Evolutionary conservation across 495 filamentous ascomycete species (phyloP).

Genomic region (Aspergillus carlsbadensis): DNA sequence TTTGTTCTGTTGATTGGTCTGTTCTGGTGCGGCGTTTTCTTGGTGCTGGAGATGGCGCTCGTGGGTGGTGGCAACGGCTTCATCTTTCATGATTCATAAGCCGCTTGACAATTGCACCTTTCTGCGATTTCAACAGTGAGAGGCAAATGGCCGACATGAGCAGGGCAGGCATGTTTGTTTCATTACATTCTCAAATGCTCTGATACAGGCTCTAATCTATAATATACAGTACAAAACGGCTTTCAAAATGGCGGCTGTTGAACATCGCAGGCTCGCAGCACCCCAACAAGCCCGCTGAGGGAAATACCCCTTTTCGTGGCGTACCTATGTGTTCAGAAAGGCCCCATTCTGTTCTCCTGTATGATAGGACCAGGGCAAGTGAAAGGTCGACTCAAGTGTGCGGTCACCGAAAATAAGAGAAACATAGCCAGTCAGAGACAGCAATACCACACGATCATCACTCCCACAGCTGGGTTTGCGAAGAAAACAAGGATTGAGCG

Average conservation of each 20-base stretch:
- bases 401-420: conserved; percentile 18
- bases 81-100: no score
- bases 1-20: no score
- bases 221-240: not conserved
- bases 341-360: not conserved
- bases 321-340: not conserved
- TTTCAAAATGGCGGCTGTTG: not conserved
- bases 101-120: no score
- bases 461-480: conserved; percentile 8
- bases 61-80: no score
- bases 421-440: conserved; percentile 22
- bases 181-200: no score
- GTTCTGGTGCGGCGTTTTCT: no score
- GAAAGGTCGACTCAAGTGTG: conserved; percentile 8
- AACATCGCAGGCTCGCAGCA: not conserved
- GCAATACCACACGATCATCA: conserved; percentile 10
- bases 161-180: no score
- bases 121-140: no score
- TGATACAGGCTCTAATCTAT: no score
- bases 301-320: not conserved
- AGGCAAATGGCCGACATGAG: no score
- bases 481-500: conserved; percentile 6
- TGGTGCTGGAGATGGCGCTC: no score
- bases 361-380: conserved; percentile 10
- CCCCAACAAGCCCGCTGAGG: not conserved